phyloP scores from a whole-genome alignment of 371 early-diverging fungal genomes.

The Dentiscutata heterogama region DNA sequence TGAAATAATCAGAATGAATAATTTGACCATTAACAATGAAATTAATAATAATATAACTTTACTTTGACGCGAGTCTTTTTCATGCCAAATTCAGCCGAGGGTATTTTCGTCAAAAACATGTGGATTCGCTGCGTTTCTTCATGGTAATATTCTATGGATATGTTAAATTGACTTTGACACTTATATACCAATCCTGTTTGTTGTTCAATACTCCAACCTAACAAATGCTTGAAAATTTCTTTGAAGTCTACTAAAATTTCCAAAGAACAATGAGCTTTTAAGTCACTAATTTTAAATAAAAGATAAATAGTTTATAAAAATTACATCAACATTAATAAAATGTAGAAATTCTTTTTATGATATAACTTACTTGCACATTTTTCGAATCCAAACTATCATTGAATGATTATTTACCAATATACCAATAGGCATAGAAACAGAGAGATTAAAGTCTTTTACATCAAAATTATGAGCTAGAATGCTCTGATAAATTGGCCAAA shows the following conservation, averaged over 20 bases:
- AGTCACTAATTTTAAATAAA: not conserved
- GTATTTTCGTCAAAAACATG: conserved; percentile 69
- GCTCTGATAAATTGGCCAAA: conserved; percentile 21
- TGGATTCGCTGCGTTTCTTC: conserved; percentile 68
- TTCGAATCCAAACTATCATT: conserved; percentile 51
- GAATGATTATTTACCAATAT: conserved; percentile 64
- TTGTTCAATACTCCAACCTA: conserved; percentile 16
- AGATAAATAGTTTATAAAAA: not conserved
- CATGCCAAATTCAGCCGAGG: conserved; percentile 68
- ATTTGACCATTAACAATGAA: not conserved
- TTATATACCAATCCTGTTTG: not conserved
- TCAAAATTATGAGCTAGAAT: conserved; percentile 25
- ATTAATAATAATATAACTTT: not conserved
- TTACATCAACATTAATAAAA: not conserved
- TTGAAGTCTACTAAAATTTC: not conserved
- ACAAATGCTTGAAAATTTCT: not conserved
- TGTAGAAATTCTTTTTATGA: not conserved
- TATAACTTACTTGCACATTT: conserved; percentile 37
- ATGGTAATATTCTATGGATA: conserved; percentile 70
- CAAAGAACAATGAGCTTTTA: not conserved
- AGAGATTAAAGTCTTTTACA: conserved; percentile 54
- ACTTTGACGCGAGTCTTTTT: conserved; percentile 51
- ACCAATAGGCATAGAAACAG: conserved; percentile 63
- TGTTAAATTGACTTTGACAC: conserved; percentile 63
- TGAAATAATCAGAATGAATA: not conserved